Base-by-base conservation (phyloP, 228 moss, liverwort and hornwort genomes). In the Sphagnum magellanicum region DNA sequence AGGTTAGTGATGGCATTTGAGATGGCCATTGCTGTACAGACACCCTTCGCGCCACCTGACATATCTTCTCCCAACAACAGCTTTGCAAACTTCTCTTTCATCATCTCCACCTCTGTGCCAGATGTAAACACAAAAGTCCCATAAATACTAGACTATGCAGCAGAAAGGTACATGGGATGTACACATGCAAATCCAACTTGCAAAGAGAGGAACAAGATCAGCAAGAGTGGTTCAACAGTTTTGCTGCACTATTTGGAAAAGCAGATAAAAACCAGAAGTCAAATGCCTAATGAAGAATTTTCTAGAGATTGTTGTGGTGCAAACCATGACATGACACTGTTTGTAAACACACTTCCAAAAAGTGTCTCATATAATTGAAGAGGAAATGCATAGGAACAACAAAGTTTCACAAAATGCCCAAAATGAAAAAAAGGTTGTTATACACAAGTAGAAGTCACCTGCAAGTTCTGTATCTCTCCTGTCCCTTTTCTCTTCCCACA, bases 401-500 rank as follows among this genome's bases (percentile, higher is more conserved):
- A 8, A 1, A 55, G 12, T 12, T 12, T 55, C 55, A 8, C 1
- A 55, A 55, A 8, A 8, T 12, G 55, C 9, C 55, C 8, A 12
- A 8, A 55, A 55, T 55, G 1, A 8, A 55, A 55, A 12, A 55
- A 4, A 14, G 14, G 11, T 8, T 48, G 10, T 4, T 8, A 64
- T 49, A 13, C 10, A 64, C 10, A 64, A 49, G 10, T 5, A 49
- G 5, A 49, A 49, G 4, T 32, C 49, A 96, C 96, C 96, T 86
- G 96, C 91, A 70, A 92, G 89, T 61, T 92, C 96, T 5, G 96
- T 96, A 76, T 96, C 96, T 61, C 93, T 80, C 53, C 92, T 96
- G 79, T 96, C 96, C 49, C 93, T 77, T 70, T 96, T 96, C 74
- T 96, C 96, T 74, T 96, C 96, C 96, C 96, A 96, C 96, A 96